These are phyloP conservation scores for Aspergillus bombycis DNA, from an alignment of 2,329 filamentous ascomycete genomes.

Conservation along the genomic window DNA sequence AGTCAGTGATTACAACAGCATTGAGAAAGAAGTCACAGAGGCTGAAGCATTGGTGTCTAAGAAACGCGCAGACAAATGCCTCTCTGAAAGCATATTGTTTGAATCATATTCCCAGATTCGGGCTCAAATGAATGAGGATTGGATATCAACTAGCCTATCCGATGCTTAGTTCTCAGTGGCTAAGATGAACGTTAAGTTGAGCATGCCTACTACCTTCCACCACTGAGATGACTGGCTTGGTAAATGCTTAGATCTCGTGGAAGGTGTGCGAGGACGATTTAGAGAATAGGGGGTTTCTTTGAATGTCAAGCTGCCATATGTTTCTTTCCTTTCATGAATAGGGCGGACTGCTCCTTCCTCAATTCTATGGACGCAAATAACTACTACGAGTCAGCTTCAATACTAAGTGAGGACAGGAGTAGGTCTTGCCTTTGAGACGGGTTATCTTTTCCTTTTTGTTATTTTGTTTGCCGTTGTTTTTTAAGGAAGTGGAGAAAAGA, in stretches of 20 bases:
- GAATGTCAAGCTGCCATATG: neutral
- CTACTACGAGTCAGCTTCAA: neutral
- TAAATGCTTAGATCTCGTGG: neutral
- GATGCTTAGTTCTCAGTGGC: neutral
- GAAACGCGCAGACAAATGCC: constrained; percentile 14
- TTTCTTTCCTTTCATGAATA: neutral
- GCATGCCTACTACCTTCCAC: neutral
- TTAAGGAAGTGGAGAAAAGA: neutral
- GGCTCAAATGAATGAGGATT: constrained; percentile 18
- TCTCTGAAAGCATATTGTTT: constrained; percentile 12
- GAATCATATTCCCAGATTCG: constrained; percentile 14
- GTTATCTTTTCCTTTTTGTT: neutral
- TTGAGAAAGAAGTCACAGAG: constrained; percentile 17
- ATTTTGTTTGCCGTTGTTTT: neutral
- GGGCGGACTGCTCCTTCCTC: neutral
- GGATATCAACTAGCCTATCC: neutral
- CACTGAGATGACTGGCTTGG: neutral
- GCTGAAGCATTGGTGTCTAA: constrained; percentile 11
- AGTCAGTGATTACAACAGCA: constrained; percentile 16
- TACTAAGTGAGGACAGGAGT: neutral
- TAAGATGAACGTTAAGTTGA: neutral
- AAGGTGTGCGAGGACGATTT: neutral
- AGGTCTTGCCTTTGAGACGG: neutral
- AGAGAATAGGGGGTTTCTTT: neutral
- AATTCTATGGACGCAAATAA: neutral